phyloP scores from a whole-genome alignment of 2,329 filamentous ascomycete genomes.

The Pestalotiopsis sp. region DNA sequence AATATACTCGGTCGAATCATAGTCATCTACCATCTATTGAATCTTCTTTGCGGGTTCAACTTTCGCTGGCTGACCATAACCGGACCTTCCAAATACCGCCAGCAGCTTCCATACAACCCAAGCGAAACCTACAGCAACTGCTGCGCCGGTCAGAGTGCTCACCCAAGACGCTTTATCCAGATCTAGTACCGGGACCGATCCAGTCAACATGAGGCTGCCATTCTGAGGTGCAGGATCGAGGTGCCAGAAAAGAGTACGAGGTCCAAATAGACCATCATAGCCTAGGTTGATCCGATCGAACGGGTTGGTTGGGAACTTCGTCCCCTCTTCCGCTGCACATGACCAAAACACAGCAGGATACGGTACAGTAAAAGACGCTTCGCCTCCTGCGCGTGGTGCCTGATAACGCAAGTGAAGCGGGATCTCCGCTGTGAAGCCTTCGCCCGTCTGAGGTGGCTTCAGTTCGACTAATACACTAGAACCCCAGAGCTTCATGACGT shows the following conservation, averaged over 20 bases:
- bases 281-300: constrained; percentile 87
- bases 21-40: constrained; percentile 20
- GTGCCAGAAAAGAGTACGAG: constrained; percentile 83
- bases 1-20: neutral
- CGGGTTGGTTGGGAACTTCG: constrained; percentile 74
- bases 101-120: constrained; percentile 69
- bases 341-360: constrained; percentile 92
- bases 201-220: constrained; percentile 50
- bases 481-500: constrained; percentile 77
- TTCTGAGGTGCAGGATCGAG: constrained; percentile 52
- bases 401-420: constrained; percentile 89
- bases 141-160: constrained; percentile 58
- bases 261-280: constrained; percentile 79
- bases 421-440: constrained; percentile 68
- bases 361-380: constrained; percentile 63
- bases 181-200: constrained; percentile 69
- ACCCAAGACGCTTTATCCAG: constrained; percentile 51
- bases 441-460: constrained; percentile 49
- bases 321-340: constrained; percentile 68
- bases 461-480: constrained; percentile 78
- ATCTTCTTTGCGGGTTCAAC: constrained; percentile 25
- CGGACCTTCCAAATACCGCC: constrained; percentile 37
- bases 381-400: constrained; percentile 59
- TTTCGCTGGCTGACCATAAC: constrained; percentile 29
- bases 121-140: constrained; percentile 65